Conservation (phyloP, 2,329 filamentous ascomycete genomes). For the Arthrobotrys entomopaga region DNA sequence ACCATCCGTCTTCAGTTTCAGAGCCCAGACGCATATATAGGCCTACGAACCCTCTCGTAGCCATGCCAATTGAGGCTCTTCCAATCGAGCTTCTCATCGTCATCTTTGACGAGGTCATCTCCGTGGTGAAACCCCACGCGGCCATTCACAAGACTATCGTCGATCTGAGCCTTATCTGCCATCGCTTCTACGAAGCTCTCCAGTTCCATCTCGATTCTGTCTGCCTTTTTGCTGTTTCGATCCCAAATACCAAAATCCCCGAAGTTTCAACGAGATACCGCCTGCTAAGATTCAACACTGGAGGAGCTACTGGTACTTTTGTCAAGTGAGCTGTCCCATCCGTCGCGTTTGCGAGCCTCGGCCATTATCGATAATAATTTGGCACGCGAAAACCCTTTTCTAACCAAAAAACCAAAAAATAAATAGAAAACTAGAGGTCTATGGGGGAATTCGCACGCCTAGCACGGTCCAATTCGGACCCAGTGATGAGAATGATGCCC, state of each 20-base stretch:
- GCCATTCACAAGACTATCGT: conserved; percentile 15
- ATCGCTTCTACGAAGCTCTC: conserved; percentile 19
- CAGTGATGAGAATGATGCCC: not conserved
- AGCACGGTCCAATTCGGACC: not conserved
- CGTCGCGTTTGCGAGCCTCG: too few relatives aligned
- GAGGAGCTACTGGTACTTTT: conserved; percentile 18
- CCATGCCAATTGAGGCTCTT: conserved; percentile 16
- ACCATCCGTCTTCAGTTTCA: too few relatives aligned
- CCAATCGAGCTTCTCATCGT: conserved; percentile 26
- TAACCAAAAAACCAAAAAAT: not conserved
- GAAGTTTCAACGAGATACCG: conserved; percentile 15
- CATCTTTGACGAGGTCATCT: conserved; percentile 19
- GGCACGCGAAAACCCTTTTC: not conserved
- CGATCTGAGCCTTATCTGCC: conserved; percentile 10
- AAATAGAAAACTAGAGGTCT: conserved; percentile 18
- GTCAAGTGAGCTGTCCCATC: conserved; percentile 14
- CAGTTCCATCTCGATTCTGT: conserved; percentile 26
- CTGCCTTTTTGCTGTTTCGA: conserved; percentile 15
- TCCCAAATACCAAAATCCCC: conserved; percentile 10
- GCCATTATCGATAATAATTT: not conserved
- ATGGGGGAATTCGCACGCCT: conserved; percentile 10
- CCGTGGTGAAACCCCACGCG: conserved; percentile 2
- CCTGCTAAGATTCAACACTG: conserved; percentile 23
- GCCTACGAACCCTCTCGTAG: too few relatives aligned
- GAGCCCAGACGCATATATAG: too few relatives aligned